phyloP scores from a whole-genome alignment of 164 flowering plant species.

The Chloranthus sessilifolius region DNA sequence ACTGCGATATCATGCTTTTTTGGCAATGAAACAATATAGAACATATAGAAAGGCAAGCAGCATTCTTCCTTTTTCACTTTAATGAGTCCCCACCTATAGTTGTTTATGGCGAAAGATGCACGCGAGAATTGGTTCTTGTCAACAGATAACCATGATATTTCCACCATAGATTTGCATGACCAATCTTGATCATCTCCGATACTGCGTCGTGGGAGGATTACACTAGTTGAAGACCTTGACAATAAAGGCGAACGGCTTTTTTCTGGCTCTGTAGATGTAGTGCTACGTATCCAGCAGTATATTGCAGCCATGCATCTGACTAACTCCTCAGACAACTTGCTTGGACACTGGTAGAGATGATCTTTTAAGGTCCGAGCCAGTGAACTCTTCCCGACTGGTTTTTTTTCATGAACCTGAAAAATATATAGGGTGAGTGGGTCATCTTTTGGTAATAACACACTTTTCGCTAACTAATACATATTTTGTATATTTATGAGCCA shows the following conservation, averaged over 20 bases:
- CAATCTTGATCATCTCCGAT: slow-evolving; percentile 32
- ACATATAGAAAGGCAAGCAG: no score
- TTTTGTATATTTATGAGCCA: no score
- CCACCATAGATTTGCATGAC: slow-evolving; percentile 49
- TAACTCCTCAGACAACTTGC: slow-evolving; percentile 80
- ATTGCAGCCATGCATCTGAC: slow-evolving; percentile 77
- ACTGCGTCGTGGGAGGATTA: slow-evolving; percentile 35
- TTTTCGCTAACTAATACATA: no score
- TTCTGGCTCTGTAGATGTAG: slow-evolving; percentile 34
- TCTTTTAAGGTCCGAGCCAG: slow-evolving; percentile 33
- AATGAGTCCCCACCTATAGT: slow-evolving; percentile 69
- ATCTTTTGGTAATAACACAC: no score
- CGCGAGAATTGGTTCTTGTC: slow-evolving; percentile 53
- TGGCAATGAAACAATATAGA: no score
- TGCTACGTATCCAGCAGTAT: slow-evolving; percentile 56
- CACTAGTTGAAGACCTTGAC: slow-evolving; percentile 54
- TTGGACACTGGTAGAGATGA: slow-evolving; percentile 72
- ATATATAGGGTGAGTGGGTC: no score
- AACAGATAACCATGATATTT: slow-evolving; percentile 62
- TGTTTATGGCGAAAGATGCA: slow-evolving; percentile 69
- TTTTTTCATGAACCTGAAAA: slow-evolving; percentile 1
- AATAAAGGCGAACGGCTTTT: slow-evolving; percentile 38
- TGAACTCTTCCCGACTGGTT: not conserved
- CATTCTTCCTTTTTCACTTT: no score
- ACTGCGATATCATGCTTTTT: no score